Conservation (phyloP, 1,139 yeast genomes). For the Taphrina pruni region DNA sequence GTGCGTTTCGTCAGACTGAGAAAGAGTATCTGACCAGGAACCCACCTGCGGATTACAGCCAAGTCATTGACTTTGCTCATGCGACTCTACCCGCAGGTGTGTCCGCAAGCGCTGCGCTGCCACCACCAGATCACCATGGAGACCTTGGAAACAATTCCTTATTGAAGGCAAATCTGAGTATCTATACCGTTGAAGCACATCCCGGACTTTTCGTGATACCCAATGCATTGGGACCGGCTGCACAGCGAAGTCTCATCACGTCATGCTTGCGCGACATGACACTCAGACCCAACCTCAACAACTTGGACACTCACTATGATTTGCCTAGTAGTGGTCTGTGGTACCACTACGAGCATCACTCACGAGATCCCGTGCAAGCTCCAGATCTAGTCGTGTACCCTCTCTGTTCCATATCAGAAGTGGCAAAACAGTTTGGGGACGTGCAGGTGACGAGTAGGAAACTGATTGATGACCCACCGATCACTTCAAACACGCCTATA, state of each 20-base stretch:
- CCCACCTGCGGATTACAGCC: slow-evolving; percentile 31
- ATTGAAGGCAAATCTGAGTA: neutral
- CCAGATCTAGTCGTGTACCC: neutral
- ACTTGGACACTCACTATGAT: slow-evolving; percentile 30
- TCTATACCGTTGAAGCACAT: slow-evolving; percentile 12
- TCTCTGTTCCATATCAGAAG: neutral
- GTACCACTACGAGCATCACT: slow-evolving; percentile 23
- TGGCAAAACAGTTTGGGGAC: neutral
- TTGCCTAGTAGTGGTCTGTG: slow-evolving; percentile 19
- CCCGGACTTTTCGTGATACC: slow-evolving; percentile 33
- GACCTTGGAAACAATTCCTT: neutral
- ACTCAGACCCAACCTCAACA: slow-evolving; percentile 22
- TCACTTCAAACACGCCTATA: neutral
- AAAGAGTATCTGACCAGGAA: slow-evolving; percentile 24
- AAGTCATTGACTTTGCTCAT: slow-evolving; percentile 19
- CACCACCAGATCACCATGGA: neutral
- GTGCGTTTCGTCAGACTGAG: slow-evolving; percentile 24
- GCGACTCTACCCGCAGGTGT: neutral
- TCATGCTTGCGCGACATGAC: slow-evolving; percentile 23
- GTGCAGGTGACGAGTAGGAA: neutral
- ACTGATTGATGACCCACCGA: slow-evolving; percentile 8
- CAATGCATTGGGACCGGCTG: neutral
- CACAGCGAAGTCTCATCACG: slow-evolving; percentile 22
- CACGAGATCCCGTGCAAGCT: neutral
- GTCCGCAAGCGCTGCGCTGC: neutral